phyloP scores from a whole-genome alignment of 441 rosid species.

The Jatropha multifida region DNA sequence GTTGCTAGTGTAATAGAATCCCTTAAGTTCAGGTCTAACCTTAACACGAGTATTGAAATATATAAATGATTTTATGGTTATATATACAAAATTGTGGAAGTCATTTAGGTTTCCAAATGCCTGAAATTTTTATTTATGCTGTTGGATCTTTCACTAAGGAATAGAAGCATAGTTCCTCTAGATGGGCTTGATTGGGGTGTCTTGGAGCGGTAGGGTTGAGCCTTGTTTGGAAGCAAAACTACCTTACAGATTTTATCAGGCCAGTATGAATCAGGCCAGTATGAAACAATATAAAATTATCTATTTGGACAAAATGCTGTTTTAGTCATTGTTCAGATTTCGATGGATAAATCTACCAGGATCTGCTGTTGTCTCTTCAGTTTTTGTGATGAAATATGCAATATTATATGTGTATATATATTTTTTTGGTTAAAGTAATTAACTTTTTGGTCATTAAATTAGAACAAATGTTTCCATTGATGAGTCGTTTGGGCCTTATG shows the following conservation, averaged over 20 bases:
- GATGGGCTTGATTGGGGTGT: background rate
- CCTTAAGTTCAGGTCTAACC: background rate
- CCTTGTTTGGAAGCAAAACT: background rate
- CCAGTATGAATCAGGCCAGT: background rate
- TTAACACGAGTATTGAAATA: background rate
- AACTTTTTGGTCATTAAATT: background rate
- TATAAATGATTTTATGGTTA: background rate
- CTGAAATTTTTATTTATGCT: background rate
- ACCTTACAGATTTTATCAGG: background rate
- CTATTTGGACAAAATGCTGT: background rate
- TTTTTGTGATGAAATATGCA: background rate
- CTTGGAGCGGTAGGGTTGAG: background rate
- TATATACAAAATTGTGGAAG: background rate
- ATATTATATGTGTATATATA: background rate
- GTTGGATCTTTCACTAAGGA: background rate
- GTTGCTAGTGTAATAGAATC: background rate
- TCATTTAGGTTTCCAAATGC: background rate
- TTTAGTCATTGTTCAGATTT: background rate
- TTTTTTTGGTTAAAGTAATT: background rate
- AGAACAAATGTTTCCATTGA: background rate
- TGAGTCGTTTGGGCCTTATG: background rate
- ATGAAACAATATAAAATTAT: background rate
- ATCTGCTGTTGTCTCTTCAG: background rate
- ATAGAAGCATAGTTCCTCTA: background rate
- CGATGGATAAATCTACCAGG: background rate